These are phyloP conservation scores for Sicyos edulis DNA, from an alignment of 306 rosid genomes.

Conservation along the genomic window DNA sequence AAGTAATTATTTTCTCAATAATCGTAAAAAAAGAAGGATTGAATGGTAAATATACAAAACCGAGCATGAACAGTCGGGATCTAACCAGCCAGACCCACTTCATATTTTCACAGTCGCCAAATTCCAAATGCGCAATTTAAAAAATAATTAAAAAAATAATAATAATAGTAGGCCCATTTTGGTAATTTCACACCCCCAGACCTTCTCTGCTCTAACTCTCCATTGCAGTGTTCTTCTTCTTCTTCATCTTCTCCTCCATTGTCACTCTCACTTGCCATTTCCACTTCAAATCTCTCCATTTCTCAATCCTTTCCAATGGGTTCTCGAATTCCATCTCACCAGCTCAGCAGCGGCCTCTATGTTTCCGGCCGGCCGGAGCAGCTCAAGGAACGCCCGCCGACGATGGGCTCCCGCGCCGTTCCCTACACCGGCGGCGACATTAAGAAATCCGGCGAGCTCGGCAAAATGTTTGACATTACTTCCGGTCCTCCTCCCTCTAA, in stretches of 20 bases:
- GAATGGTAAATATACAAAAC: background rate
- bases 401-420: constrained; percentile 78
- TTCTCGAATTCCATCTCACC: constrained; percentile 76
- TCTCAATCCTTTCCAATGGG: constrained; percentile 41
- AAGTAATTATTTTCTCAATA: no score
- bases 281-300: constrained; percentile 21
- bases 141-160: background rate
- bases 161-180: constrained; percentile 35
- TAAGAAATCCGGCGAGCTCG: constrained; percentile 90
- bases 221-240: constrained; percentile 20
- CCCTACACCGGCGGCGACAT: constrained; percentile 96
- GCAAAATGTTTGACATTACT: constrained; percentile 77
- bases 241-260: background rate
- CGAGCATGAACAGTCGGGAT: no score
- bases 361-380: constrained; percentile 90
- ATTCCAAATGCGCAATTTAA: background rate
- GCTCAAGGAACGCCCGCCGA: constrained; percentile 66
- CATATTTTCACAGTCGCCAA: background rate
- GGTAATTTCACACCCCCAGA: constrained; percentile 27
- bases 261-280: constrained; percentile 2
- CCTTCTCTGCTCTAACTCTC: constrained; percentile 22
- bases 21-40: background rate
- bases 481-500: constrained; percentile 31
- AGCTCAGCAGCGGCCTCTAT: constrained; percentile 82
- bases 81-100: background rate